These are phyloP conservation scores for Zymoseptoria pseudotritici DNA, from an alignment of 2,329 filamentous ascomycete species.

Conservation along the genomic window DNA sequence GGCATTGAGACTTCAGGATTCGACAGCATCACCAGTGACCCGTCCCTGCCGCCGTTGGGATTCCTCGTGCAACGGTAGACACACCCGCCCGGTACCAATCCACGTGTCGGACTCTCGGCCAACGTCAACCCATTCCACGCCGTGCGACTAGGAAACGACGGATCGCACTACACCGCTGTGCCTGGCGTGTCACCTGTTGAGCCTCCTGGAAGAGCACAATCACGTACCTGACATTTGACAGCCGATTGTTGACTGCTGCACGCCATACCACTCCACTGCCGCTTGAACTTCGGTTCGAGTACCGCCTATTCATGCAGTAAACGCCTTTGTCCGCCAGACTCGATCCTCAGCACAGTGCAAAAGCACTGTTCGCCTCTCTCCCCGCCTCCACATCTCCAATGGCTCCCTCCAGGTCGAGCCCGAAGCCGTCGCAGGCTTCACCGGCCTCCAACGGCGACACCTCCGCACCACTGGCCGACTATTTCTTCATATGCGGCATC, in stretches of 20 bases:
- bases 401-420: constrained; percentile 17
- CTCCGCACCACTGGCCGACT: constrained; percentile 54
- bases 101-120: background rate
- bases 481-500: constrained; percentile 57
- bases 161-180: background rate
- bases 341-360: background rate
- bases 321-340: background rate
- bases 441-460: constrained; percentile 35
- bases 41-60: background rate
- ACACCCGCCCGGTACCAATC: background rate
- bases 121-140: background rate
- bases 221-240: background rate
- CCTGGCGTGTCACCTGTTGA: background rate
- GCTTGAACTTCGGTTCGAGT: background rate
- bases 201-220: background rate
- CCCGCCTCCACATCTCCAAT: constrained; percentile 5
- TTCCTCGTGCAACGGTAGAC: background rate
- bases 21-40: background rate
- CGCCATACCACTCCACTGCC: background rate
- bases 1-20: no score
- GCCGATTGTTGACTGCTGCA: background rate
- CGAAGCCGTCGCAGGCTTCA: constrained; percentile 14
- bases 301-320: background rate
- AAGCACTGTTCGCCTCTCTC: background rate
- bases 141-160: background rate